Evolutionary conservation across 495 filamentous ascomycete species (phyloP).

Genomic region (Monascus purpureus): DNA sequence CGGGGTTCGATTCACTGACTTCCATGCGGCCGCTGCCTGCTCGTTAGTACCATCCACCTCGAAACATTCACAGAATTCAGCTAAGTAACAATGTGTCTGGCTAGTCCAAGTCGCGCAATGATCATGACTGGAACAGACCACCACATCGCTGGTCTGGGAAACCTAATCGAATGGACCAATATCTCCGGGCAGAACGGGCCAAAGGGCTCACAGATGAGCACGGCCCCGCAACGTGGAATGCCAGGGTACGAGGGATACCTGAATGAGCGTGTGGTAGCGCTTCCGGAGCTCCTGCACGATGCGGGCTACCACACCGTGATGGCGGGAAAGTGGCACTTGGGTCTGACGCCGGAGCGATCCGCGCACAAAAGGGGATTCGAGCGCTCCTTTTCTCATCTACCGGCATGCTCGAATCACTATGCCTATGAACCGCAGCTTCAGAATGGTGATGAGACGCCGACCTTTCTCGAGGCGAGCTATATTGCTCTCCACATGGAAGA

Average conservation of each 20-base stretch:
- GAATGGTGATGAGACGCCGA: constrained; percentile 28
- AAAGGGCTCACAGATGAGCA: constrained; percentile 28
- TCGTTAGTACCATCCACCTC: constrained; percentile 18
- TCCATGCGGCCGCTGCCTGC: constrained; percentile 51
- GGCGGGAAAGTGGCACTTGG: constrained; percentile 45
- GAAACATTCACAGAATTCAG: too few species aligned
- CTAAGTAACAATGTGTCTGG: too few species aligned
- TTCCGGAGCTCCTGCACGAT: constrained; percentile 48
- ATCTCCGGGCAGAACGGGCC: constrained; percentile 32
- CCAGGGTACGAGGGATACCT: constrained; percentile 55
- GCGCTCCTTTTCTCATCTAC: constrained; percentile 37
- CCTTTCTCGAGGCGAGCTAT: constrained; percentile 35
- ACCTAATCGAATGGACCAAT: constrained; percentile 36
- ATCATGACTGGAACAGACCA: constrained; percentile 35
- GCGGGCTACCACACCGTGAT: constrained; percentile 49
- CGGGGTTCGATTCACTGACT: constrained; percentile 46
- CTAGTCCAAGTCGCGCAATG: constrained; percentile 46
- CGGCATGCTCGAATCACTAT: constrained; percentile 48
- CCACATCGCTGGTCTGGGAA: constrained; percentile 32
- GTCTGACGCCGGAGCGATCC: constrained; percentile 29
- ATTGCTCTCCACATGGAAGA: constrained; percentile 49
- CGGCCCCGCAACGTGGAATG: constrained; percentile 36
- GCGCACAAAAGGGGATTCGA: constrained; percentile 30
- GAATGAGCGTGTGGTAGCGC: constrained; percentile 45
- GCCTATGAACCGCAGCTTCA: constrained; percentile 41